Evolutionary conservation across 768 basidiomycete species (phyloP), one percentile per base, ranked within the genome.

Genomic region (Auricularia heimuer): DNA sequence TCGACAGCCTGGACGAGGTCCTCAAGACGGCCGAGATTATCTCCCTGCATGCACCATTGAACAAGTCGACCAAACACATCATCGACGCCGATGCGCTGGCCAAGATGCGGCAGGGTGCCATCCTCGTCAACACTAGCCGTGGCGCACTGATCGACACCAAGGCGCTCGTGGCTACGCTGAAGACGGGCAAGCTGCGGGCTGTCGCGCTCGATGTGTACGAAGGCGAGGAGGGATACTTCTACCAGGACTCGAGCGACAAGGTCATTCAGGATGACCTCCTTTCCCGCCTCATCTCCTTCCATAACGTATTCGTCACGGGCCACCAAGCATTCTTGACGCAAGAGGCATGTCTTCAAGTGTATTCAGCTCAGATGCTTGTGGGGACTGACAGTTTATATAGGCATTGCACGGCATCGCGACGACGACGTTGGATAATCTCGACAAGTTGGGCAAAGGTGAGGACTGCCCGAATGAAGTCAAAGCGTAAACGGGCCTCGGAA

Each of bases 71-170:
- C 3, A 63, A 65, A 21, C 65, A 70, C 16, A 21, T 77, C 54
- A 70, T 77, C 56, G 67, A 70, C 2, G 66, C 65, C 33, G 37
- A 54, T 3, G 67, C 75, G 56, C 61, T 77, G 39, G 62, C 47
- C 3, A 63, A 68, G 65, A 73, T 76, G 70, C 72, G 73, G 54
- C 11, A 63, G 2, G 67, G 65, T 11, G 70, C 71, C 14, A 65
- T 76, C 12, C 54, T 77, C 34, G 65, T 77, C 47, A 77, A 77
- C 69, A 75, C 75, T 10, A 70, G 74, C 21, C 67, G 77, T 60
- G 77, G 77, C 2, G 76, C 61, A 8, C 62, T 71, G 2, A 68
- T 71, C 37, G 69, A 71, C 54, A 68, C 69, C 39, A 61, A 51
- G 24, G 70, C 70, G 60, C 69, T 71, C n/a, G 66, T 71, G 58